Evolutionary conservation across 768 basidiomycete genomes (phyloP), one percentile per base, ranked within the genome.

Genomic region (Lactarius vividus): DNA sequence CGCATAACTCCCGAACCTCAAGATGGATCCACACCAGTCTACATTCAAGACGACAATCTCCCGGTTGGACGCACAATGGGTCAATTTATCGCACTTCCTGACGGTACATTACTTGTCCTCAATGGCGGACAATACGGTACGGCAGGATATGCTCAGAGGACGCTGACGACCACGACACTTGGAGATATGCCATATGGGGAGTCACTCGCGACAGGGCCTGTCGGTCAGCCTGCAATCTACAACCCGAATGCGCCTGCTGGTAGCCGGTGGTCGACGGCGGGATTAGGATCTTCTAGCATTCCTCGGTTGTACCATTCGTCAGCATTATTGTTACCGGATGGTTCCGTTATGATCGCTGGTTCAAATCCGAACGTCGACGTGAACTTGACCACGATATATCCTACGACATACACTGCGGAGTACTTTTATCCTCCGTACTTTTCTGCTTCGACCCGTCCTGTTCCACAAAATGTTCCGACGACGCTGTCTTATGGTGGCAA

Each of bases 381-480:
- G 66, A 87, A 88, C 71, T 69, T 79, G 40, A 75, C 78, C 23
- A 82, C 83, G 7, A 42, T 81, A 37, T 94, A 81, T 80, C 88
- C 89, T 1, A 94, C 93, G 1, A 84, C 87, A 33, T 95, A 94
- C 72, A 79, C 84, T 37, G 87, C 89, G 2, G 94, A 96, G 75
- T 82, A 88, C 52, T 98, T 95, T 81, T 98, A 95, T 79, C 96
- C 96, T 0, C 82, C 86, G 10, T 98, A 96, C 79, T 98, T 89
- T 80, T 80, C 84, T 49, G 83, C 88, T 10, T 72, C 77, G 54
- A 79, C 79, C 0, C 88, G 94, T 11, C 96, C 96, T 1, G 76
- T 76, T 1, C 89, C 88, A 20, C 74, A 78, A 13, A 88, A 89
- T 4, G 74, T 93, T 0, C 96, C 95, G 0, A 76, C 76, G 20